Conservation (phyloP, 768 basidiomycete species). For the Phallus indusiatus region DNA sequence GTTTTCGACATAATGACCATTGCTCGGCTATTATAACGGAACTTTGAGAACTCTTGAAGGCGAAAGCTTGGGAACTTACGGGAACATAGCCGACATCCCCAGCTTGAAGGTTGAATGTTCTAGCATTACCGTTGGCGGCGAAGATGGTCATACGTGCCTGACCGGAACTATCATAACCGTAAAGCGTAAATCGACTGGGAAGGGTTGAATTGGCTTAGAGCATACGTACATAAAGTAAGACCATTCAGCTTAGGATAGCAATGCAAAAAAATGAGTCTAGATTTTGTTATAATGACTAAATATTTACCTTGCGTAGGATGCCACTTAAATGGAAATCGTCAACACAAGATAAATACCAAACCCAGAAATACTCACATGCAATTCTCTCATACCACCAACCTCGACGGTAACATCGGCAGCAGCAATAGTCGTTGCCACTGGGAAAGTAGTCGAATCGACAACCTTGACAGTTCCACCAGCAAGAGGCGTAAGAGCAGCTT, state of each 20-base stretch:
- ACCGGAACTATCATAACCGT: constrained; percentile 33
- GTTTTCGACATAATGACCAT: constrained; percentile 61
- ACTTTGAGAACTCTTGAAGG: not conserved
- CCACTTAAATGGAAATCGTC: constrained; percentile 35
- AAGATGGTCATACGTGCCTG: constrained; percentile 47
- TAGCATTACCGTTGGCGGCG: constrained; percentile 40
- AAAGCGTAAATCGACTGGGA: not conserved
- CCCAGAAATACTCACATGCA: constrained; percentile 28
- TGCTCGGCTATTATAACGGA: not conserved
- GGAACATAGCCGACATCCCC: constrained; percentile 44
- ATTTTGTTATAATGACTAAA: not conserved
- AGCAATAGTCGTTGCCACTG: constrained; percentile 42
- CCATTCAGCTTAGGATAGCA: constrained; percentile 40
- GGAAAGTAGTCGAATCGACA: constrained; percentile 47
- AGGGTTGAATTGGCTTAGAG: too few relatives aligned
- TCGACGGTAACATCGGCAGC: constrained; percentile 50
- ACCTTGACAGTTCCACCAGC: constrained; percentile 53
- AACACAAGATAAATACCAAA: constrained; percentile 7
- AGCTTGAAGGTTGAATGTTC: constrained; percentile 51
- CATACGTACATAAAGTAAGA: constrained; percentile 41
- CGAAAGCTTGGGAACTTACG: not conserved
- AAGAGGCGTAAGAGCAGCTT: constrained; percentile 31
- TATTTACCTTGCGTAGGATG: constrained; percentile 43
- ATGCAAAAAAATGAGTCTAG: not conserved
- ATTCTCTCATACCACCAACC: constrained; percentile 49